Conservation (phyloP, 345 rosid species). For the Carallia pectinifolia region DNA sequence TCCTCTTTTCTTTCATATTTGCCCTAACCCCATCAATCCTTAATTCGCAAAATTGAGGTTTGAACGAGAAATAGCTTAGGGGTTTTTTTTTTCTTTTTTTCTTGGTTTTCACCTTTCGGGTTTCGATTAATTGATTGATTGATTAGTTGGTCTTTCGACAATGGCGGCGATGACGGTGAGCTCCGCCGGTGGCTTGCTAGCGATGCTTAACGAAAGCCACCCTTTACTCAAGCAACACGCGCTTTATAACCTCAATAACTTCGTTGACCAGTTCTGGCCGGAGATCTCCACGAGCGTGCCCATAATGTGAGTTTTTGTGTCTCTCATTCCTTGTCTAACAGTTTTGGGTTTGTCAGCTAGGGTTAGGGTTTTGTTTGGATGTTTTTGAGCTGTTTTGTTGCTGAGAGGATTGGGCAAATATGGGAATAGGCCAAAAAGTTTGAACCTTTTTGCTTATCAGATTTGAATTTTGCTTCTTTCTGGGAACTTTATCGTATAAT, state of each 20-base stretch:
- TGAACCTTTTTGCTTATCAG: background rate
- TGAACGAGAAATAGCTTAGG: background rate
- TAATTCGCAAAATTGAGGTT: background rate
- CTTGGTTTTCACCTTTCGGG: background rate
- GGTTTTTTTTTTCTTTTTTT: no score
- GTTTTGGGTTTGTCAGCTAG: constrained; percentile 2
- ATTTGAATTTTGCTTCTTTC: background rate
- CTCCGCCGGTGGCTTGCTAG: constrained; percentile 88
- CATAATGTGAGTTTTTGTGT: constrained; percentile 51
- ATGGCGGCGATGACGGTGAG: constrained; percentile 79
- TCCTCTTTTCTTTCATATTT: background rate
- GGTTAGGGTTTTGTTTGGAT: constrained; percentile 12
- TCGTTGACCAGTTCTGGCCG: constrained; percentile 93
- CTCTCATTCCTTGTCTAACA: background rate
- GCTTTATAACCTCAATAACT: constrained; percentile 74
- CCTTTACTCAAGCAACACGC: constrained; percentile 89
- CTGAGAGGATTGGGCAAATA: constrained; percentile 3
- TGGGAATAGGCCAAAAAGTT: background rate
- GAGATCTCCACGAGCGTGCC: constrained; percentile 99
- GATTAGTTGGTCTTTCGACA: background rate
- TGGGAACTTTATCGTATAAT: background rate
- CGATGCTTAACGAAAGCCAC: constrained; percentile 92
- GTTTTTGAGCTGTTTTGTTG: constrained; percentile 18
- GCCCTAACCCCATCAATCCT: background rate
- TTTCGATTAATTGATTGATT: background rate